phyloP scores from a whole-genome alignment of 2,329 filamentous ascomycete species.

The Aspergillus ruber region DNA sequence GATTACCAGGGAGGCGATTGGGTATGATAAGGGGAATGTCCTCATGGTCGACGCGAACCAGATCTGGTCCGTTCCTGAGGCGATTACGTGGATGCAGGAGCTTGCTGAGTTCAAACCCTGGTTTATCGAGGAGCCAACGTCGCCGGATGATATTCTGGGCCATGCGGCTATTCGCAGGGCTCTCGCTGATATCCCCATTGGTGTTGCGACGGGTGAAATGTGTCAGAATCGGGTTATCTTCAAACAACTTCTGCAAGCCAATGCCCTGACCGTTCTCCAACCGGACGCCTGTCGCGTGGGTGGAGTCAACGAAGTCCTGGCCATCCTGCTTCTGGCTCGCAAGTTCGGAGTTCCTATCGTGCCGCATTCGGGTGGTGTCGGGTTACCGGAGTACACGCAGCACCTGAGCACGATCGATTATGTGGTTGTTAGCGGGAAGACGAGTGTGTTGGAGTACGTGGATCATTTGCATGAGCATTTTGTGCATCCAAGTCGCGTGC shows the following conservation, averaged over 20 bases:
- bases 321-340: conserved; percentile 74
- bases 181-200: conserved; percentile 58
- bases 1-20: conserved; percentile 73
- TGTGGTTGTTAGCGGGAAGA: conserved; percentile 74
- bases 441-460: conserved; percentile 80
- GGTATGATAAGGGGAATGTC: conserved; percentile 74
- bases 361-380: conserved; percentile 83
- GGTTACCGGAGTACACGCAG: conserved; percentile 88
- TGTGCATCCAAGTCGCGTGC: conserved; percentile 69
- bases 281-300: conserved; percentile 86
- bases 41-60: conserved; percentile 86
- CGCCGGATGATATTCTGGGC: conserved; percentile 80
- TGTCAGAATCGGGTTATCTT: conserved; percentile 92
- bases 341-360: conserved; percentile 71
- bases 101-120: conserved; percentile 72
- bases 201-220: conserved; percentile 90
- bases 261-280: conserved; percentile 81
- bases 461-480: conserved; percentile 95
- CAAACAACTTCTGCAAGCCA: conserved; percentile 77
- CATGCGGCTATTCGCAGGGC: conserved; percentile 81
- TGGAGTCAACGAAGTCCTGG: conserved; percentile 84
- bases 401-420: conserved; percentile 91
- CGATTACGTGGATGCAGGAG: conserved; percentile 77
- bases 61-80: conserved; percentile 84
- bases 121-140: conserved; percentile 94